phyloP scores from a whole-genome alignment of 768 basidiomycete genomes.

The Phylloporus arenicola region DNA sequence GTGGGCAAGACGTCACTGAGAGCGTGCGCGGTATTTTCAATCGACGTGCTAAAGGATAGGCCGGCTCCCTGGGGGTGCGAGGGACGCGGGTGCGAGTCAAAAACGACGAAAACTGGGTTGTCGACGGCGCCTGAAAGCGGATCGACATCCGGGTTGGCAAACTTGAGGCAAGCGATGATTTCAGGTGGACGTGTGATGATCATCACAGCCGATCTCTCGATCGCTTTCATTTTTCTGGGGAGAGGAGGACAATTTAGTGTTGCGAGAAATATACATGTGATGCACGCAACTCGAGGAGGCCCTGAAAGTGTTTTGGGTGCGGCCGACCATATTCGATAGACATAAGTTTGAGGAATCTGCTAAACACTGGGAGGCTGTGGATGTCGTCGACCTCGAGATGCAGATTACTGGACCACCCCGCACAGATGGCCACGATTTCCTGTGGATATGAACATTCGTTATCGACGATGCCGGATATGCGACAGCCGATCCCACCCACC shows the following conservation, averaged over 20 bases:
- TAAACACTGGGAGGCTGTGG: slow-evolving; percentile 44
- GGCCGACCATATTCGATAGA: slow-evolving; percentile 36
- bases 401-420: slow-evolving; percentile 45
- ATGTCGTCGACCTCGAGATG: slow-evolving; percentile 60
- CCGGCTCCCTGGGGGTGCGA: slow-evolving; percentile 57
- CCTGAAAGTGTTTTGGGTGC: slow-evolving; percentile 33
- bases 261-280: background rate
- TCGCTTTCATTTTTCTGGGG: slow-evolving; percentile 22
- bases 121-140: slow-evolving; percentile 6
- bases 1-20: slow-evolving; percentile 42
- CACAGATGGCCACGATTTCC: slow-evolving; percentile 56
- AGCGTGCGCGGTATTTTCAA: slow-evolving; percentile 39
- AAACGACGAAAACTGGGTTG: slow-evolving; percentile 45
- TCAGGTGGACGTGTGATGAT: slow-evolving; percentile 71
- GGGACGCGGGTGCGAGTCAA: slow-evolving; percentile 64
- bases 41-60: slow-evolving; percentile 46
- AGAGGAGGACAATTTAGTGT: background rate
- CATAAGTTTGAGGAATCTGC: slow-evolving; percentile 32
- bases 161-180: slow-evolving; percentile 51
- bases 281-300: slow-evolving; percentile 22
- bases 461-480: background rate
- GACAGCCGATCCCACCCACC: slow-evolving; percentile 12
- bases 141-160: slow-evolving; percentile 8
- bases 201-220: slow-evolving; percentile 29
- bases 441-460: slow-evolving; percentile 19